A percentile compares a stretch with the other conserved stretches of the same genome.
These are phyloP conservation scores for Daldinia eschscholtzii DNA, from an alignment of 2,329 filamentous ascomycete genomes.

Conservation along the genomic window DNA sequence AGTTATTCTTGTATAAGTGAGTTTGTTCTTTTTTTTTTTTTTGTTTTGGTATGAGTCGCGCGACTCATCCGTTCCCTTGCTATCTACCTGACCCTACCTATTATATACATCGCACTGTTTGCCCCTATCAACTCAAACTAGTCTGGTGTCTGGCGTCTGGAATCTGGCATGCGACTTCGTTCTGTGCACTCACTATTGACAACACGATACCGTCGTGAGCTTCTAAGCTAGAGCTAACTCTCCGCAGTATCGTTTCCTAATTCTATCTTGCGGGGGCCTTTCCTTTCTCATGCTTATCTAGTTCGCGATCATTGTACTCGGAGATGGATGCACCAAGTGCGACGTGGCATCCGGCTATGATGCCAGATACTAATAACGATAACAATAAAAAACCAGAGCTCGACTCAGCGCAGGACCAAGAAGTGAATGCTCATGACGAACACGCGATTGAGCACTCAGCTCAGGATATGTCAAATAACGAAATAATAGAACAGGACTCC, in stretches of 20 bases:
- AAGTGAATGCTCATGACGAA: constrained; percentile 24
- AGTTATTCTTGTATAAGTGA: constrained; percentile 49
- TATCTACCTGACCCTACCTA: background rate
- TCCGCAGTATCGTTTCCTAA: constrained; percentile 41
- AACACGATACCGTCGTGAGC: constrained; percentile 18
- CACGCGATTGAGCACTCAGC: constrained; percentile 22
- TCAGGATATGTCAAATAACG: constrained; percentile 34
- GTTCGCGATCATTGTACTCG: constrained; percentile 55
- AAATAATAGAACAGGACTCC: constrained; percentile 34
- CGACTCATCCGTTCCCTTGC: constrained; percentile 21
- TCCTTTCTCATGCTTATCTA: constrained; percentile 49
- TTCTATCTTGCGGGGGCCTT: constrained; percentile 32
- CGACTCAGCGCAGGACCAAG: constrained; percentile 28
- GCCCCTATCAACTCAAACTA: constrained; percentile 29
- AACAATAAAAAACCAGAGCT: constrained; percentile 35
- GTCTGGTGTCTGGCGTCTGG: constrained; percentile 19
- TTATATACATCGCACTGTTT: constrained; percentile 28
- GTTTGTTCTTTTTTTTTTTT: constrained; percentile 32
- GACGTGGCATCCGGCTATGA: constrained; percentile 66
- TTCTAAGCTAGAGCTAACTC: constrained; percentile 41
- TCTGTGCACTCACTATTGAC: constrained; percentile 14
- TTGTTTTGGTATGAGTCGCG: constrained; percentile 5
- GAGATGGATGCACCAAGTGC: constrained; percentile 58
- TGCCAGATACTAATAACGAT: constrained; percentile 58
- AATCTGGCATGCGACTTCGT: constrained; percentile 34